Conservation (phyloP, 345 rosid species). For the Aquilaria yunnanensis region DNA sequence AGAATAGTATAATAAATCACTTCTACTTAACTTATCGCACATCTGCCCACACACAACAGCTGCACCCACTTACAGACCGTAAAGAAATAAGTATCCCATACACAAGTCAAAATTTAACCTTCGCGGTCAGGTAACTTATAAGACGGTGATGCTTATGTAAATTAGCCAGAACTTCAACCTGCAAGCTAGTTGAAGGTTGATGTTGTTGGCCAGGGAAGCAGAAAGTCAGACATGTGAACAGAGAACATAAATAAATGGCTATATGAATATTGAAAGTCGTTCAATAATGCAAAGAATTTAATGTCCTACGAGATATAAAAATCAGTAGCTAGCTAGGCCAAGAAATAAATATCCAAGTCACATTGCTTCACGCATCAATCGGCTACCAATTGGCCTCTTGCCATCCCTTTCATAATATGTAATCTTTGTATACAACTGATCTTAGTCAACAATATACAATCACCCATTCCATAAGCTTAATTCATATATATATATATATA, state of each 20-base stretch:
- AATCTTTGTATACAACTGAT: conserved; percentile 10
- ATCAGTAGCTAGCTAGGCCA: background rate
- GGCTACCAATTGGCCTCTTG: conserved; percentile 4
- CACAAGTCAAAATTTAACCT: too few relatives aligned
- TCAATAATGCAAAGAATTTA: conserved; percentile 1
- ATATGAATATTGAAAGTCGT: background rate
- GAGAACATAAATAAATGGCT: background rate
- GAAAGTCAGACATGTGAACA: conserved; percentile 25
- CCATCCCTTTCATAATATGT: background rate
- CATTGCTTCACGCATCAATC: conserved; percentile 34
- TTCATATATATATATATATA: background rate
- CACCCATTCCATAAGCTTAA: background rate
- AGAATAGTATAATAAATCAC: too few relatives aligned
- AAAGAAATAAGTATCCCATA: too few relatives aligned
- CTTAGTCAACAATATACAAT: conserved; percentile 8
- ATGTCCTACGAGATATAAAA: too few relatives aligned
- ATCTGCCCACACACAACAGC: too few relatives aligned
- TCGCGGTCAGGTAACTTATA: too few relatives aligned
- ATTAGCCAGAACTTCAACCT: too few relatives aligned
- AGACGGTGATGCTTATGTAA: too few relatives aligned
- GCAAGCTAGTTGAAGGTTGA: background rate
- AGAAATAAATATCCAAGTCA: background rate
- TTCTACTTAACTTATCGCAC: too few relatives aligned
- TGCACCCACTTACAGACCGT: too few relatives aligned
- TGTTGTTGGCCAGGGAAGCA: conserved; percentile 25